A percentile compares a stretch with the other conserved stretches of the same genome.
Conservation (phyloP, 345 rosid species). For the Citrus inodora region DNA sequence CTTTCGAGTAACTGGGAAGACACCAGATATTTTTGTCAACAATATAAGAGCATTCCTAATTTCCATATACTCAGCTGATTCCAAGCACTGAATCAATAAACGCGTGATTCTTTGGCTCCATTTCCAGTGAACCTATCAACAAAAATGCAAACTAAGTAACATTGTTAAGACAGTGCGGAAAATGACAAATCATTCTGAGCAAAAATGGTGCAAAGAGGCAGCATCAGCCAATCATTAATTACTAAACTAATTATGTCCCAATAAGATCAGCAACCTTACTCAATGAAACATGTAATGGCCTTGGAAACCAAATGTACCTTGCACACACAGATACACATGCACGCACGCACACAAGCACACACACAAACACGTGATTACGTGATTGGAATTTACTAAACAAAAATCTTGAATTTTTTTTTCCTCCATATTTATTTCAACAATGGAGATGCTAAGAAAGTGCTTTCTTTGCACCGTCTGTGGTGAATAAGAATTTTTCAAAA, state of each 20-base stretch:
- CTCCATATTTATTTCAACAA: neutral
- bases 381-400: neutral
- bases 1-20: conserved; percentile 95
- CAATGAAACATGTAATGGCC: neutral
- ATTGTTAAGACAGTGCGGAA: neutral
- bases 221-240: neutral
- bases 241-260: neutral
- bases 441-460: neutral
- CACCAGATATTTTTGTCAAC: conserved; percentile 91
- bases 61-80: conserved; percentile 97
- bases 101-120: conserved; percentile 98
- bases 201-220: neutral
- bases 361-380: neutral
- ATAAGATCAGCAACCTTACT: neutral
- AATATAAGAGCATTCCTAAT: conserved; percentile 93
- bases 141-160: conserved; percentile 20
- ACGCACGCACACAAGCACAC: too few species aligned
- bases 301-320: neutral
- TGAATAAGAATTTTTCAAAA: neutral
- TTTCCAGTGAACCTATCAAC: conserved; percentile 91
- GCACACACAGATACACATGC: neutral
- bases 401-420: neutral
- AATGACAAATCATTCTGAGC: neutral
- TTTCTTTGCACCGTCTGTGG: neutral
- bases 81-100: conserved; percentile 90